Evolutionary conservation across 2,329 filamentous ascomycete genomes (phyloP).

Genomic region (Paracoccidioides lutzii): DNA sequence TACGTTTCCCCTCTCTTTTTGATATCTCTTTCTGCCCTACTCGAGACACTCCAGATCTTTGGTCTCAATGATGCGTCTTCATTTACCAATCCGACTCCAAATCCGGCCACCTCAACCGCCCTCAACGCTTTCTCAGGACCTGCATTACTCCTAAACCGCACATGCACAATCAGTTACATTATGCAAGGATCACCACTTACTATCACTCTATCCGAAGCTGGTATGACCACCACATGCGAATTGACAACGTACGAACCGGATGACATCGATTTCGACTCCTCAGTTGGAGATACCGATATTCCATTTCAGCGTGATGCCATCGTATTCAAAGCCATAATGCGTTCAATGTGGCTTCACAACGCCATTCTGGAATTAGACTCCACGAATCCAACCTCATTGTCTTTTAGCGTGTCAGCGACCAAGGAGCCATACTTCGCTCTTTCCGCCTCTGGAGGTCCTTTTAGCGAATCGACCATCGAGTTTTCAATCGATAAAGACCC

Average conservation of each 20-base stretch:
- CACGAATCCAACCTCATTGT: slow-evolving; percentile 60
- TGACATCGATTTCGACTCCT: slow-evolving; percentile 44
- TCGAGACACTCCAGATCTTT: slow-evolving; percentile 93
- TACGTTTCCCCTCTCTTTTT: slow-evolving; percentile 57
- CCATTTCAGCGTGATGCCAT: slow-evolving; percentile 73
- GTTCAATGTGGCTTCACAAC: slow-evolving; percentile 38
- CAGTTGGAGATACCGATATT: slow-evolving; percentile 40
- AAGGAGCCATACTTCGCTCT: slow-evolving; percentile 60
- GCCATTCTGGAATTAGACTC: slow-evolving; percentile 42
- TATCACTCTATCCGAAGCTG: slow-evolving; percentile 73
- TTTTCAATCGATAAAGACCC: slow-evolving; percentile 39
- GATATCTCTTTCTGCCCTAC: slow-evolving; percentile 70
- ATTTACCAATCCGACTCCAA: slow-evolving; percentile 19
- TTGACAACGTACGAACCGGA: slow-evolving; percentile 78
- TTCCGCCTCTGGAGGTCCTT: slow-evolving; percentile 46
- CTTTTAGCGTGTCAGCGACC: slow-evolving; percentile 50
- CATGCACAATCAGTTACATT: slow-evolving; percentile 70
- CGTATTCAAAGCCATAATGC: slow-evolving; percentile 90
- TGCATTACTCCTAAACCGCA: slow-evolving; percentile 67
- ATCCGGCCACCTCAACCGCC: slow-evolving; percentile 29
- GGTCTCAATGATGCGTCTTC: slow-evolving; percentile 53
- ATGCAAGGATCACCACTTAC: slow-evolving; percentile 65
- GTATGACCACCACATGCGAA: slow-evolving; percentile 79
- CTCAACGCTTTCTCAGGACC: slow-evolving; percentile 73
- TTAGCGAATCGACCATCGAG: slow-evolving; percentile 49